phyloP scores from a whole-genome alignment of 768 basidiomycete species.

The Pisolithus tinctorius region DNA sequence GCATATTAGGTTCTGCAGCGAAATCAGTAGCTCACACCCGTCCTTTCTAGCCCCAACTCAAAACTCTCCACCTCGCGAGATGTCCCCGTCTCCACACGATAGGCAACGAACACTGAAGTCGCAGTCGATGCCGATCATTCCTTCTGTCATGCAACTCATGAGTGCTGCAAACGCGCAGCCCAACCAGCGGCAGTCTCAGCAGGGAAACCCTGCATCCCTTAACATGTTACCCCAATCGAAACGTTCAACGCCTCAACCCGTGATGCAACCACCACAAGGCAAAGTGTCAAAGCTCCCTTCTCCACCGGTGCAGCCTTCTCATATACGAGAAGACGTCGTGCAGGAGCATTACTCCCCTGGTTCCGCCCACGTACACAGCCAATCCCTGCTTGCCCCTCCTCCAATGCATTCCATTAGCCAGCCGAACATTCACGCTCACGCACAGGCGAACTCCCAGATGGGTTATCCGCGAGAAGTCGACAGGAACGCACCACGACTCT shows the following conservation, averaged over 20 bases:
- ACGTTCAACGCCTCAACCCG: constrained; percentile 27
- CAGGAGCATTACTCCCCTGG: constrained; percentile 38
- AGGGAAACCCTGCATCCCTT: constrained; percentile 29
- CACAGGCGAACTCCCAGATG: constrained; percentile 28
- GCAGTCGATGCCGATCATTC: constrained; percentile 57
- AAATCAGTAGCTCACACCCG: constrained; percentile 4
- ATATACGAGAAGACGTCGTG: constrained; percentile 22
- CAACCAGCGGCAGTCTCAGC: constrained; percentile 32
- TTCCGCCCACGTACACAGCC: constrained; percentile 26
- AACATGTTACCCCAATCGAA: constrained; percentile 29
- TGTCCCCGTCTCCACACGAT: constrained; percentile 38
- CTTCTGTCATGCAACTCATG: constrained; percentile 50
- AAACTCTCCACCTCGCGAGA: constrained; percentile 33
- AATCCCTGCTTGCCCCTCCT: constrained; percentile 34
- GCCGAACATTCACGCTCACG: constrained; percentile 22
- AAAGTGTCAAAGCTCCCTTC: constrained; percentile 27
- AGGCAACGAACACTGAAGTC: constrained; percentile 50
- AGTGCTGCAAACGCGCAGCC: constrained; percentile 28
- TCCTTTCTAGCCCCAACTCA: constrained; percentile 16
- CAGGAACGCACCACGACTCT: constrained; percentile 49
- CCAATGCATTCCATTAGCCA: constrained; percentile 25
- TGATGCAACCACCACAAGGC: constrained; percentile 26
- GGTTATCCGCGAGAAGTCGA: constrained; percentile 63
- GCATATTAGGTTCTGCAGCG: constrained; percentile 1
- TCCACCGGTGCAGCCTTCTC: constrained; percentile 20